Conservation (phyloP, 768 basidiomycete genomes). For the Lactarius akahatsu region DNA sequence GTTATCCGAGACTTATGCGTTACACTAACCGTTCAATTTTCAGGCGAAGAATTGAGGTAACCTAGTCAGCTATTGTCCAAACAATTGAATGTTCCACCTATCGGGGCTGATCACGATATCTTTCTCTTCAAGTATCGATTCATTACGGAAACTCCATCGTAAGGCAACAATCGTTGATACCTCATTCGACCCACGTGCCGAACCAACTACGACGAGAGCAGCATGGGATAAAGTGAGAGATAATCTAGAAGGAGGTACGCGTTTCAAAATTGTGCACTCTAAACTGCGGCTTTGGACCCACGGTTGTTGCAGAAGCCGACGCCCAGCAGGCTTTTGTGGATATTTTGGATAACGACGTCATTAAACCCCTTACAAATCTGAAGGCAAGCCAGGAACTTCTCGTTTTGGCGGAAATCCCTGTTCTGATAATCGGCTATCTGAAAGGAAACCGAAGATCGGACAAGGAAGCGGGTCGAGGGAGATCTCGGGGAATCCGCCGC, state of each 20-base stretch:
- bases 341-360: not conserved
- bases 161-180: not conserved
- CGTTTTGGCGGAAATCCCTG: not conserved
- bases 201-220: not conserved
- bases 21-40: not conserved
- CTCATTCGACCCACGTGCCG: not conserved
- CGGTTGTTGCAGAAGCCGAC: not conserved
- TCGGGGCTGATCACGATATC: not conserved
- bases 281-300: not conserved
- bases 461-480: not conserved
- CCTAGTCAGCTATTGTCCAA: not conserved
- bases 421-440: not conserved
- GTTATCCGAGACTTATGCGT: not conserved
- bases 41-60: not conserved
- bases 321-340: not conserved
- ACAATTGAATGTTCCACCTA: not conserved
- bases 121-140: not conserved
- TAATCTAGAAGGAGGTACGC: not conserved
- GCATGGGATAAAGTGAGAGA: not conserved
- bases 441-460: not conserved
- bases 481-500: not conserved
- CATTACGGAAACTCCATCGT: not conserved
- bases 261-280: not conserved
- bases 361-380: not conserved
- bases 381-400: not conserved